Conservation (phyloP, 176 grass and related monocot genomes). For the Carex kokanica region DNA sequence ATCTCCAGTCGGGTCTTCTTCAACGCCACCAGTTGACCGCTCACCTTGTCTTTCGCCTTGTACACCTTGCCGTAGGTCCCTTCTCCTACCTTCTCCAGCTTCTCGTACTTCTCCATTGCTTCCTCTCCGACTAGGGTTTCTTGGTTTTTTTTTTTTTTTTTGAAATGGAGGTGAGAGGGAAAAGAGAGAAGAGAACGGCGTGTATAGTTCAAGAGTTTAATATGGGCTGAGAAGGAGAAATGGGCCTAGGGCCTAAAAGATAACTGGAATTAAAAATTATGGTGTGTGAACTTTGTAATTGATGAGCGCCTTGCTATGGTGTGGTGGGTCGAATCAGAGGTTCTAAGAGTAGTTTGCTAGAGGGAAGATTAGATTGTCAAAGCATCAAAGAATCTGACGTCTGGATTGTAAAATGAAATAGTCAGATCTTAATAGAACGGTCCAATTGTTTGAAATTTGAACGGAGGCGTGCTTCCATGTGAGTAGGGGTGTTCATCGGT, state of each 20-base stretch:
- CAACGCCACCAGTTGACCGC: conserved; percentile 44
- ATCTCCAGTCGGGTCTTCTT: conserved; percentile 96
- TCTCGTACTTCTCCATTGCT: conserved; percentile 93
- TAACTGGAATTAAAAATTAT: neutral
- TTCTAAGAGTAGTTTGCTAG: neutral
- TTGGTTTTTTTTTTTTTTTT: neutral
- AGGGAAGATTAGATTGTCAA: neutral
- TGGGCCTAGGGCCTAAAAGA: neutral
- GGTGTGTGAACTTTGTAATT: neutral
- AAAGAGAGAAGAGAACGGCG: neutral
- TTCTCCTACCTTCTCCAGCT: conserved; percentile 89
- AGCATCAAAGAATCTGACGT: neutral
- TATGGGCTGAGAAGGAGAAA: conserved; percentile 27
- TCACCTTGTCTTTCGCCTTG: conserved; percentile 47
- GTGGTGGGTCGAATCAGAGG: neutral
- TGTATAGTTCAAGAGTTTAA: neutral
- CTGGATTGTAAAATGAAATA: neutral
- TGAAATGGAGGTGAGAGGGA: conserved; percentile 5
- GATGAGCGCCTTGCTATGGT: neutral
- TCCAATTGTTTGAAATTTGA: neutral
- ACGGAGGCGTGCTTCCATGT: neutral
- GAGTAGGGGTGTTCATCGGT: too few relatives aligned
- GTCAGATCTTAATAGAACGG: neutral
- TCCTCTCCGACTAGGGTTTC: conserved; percentile 28
- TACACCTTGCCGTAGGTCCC: conserved; percentile 56